These are phyloP conservation scores for Paecilomyces sp. DNA, from an alignment of 2,329 filamentous ascomycete species.

Conservation along the genomic window DNA sequence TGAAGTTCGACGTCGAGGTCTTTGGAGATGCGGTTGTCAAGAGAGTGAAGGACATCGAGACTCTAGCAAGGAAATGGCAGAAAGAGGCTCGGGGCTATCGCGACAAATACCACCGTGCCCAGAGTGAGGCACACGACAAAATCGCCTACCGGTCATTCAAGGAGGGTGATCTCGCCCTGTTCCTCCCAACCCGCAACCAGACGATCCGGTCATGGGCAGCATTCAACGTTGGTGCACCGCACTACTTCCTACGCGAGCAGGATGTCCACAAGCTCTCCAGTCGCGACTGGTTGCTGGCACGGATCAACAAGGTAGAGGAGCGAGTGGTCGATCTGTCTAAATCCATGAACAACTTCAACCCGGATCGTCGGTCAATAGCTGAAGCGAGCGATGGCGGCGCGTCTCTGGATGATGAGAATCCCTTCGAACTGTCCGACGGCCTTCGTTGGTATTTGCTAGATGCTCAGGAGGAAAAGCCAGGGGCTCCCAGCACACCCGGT, in stretches of 20 bases:
- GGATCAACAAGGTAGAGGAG: slow-evolving; percentile 86
- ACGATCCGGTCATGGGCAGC: slow-evolving; percentile 93
- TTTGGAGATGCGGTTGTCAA: slow-evolving; percentile 83
- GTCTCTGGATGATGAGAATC: slow-evolving; percentile 80
- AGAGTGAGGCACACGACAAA: slow-evolving; percentile 87
- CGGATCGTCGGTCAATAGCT: slow-evolving; percentile 44
- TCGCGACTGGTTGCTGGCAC: slow-evolving; percentile 92
- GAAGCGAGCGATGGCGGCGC: slow-evolving; percentile 48
- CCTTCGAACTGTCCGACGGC: slow-evolving; percentile 92
- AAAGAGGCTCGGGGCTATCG: slow-evolving; percentile 80
- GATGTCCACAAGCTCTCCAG: slow-evolving; percentile 77
- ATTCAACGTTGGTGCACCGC: slow-evolving; percentile 94
- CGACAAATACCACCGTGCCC: slow-evolving; percentile 72
- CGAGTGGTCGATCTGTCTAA: slow-evolving; percentile 87
- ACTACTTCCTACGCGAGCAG: slow-evolving; percentile 93
- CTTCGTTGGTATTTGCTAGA: slow-evolving; percentile 95
- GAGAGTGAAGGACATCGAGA: slow-evolving; percentile 86
- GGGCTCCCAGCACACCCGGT: slow-evolving; percentile 85
- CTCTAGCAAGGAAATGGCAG: slow-evolving; percentile 87
- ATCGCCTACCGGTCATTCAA: slow-evolving; percentile 96
- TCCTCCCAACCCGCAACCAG: slow-evolving; percentile 90
- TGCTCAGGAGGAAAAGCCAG: slow-evolving; percentile 84
- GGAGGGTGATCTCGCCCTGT: slow-evolving; percentile 88
- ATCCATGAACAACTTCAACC: slow-evolving; percentile 52
- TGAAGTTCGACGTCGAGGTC: slow-evolving; percentile 72